phyloP scores from a whole-genome alignment of 2,329 filamentous ascomycete species.

The Aspergillus luchuensis region DNA sequence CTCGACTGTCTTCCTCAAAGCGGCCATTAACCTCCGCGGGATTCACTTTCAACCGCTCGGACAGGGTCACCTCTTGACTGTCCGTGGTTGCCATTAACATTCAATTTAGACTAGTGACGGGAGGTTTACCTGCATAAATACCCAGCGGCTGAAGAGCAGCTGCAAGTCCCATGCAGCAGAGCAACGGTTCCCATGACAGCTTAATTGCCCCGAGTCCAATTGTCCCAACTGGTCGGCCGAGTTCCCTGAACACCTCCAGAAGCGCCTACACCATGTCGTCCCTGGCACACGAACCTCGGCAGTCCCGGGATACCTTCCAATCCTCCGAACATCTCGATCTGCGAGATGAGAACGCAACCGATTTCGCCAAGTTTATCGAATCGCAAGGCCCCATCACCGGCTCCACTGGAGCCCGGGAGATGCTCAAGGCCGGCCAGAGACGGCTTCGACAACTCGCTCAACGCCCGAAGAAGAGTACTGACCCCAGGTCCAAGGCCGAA shows the following conservation, averaged over 20 bases:
- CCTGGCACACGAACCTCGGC: constrained; percentile 18
- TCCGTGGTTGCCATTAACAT: constrained; percentile 11
- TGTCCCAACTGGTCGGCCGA: constrained; percentile 37
- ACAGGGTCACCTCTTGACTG: no score
- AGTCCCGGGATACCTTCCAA: constrained; percentile 16
- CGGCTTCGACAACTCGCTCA: constrained; percentile 40
- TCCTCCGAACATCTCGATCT: constrained; percentile 17
- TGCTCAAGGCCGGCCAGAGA: constrained; percentile 36
- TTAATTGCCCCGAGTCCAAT: constrained; percentile 38
- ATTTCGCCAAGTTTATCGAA: constrained; percentile 42
- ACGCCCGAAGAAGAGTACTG: constrained; percentile 31
- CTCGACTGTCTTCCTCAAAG: background rate
- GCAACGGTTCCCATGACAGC: constrained; percentile 28
- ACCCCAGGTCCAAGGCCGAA: constrained; percentile 27
- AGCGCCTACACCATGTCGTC: constrained; percentile 29
- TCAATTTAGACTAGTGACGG: constrained; percentile 4
- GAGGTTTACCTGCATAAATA: constrained; percentile 21
- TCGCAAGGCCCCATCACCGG: constrained; percentile 24
- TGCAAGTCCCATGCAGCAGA: constrained; percentile 32
- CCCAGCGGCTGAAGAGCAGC: constrained; percentile 22
- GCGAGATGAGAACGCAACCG: constrained; percentile 37
- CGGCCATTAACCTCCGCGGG: background rate
- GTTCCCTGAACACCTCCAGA: constrained; percentile 27
- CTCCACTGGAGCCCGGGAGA: constrained; percentile 29
- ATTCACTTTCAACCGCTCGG: background rate